A percentile compares a stretch with the other conserved stretches of the same genome.
These are phyloP conservation scores for Quercus bicolor DNA, from an alignment of 306 rosid species.

Conservation along the genomic window DNA sequence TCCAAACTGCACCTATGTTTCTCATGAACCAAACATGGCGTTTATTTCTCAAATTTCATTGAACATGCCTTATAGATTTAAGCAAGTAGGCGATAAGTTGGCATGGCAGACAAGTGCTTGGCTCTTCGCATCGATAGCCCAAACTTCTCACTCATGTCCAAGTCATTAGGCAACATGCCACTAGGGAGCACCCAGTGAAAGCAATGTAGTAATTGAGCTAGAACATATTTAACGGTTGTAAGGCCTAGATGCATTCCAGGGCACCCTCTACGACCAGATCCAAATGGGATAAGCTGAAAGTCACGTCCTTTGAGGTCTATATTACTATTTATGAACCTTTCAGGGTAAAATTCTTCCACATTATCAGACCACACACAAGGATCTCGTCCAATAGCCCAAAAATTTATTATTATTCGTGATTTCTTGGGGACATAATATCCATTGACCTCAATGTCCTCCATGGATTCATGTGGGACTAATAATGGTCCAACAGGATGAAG, in stretches of 20 bases:
- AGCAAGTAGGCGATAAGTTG: slow-evolving; percentile 17
- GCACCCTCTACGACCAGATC: slow-evolving; percentile 40
- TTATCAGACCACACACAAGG: slow-evolving; percentile 34
- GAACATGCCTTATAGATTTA: background rate
- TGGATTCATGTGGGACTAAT: slow-evolving; percentile 25
- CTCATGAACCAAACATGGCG: no score
- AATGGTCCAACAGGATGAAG: slow-evolving; percentile 37
- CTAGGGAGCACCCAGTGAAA: slow-evolving; percentile 38
- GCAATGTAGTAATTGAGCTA: slow-evolving; percentile 44
- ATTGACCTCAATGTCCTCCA: slow-evolving; percentile 21
- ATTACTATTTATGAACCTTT: slow-evolving; percentile 25
- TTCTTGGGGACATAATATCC: slow-evolving; percentile 33
- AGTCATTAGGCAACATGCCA: background rate
- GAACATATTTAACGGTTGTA: background rate
- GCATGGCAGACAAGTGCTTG: slow-evolving; percentile 26
- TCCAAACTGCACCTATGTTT: no score
- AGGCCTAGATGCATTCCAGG: slow-evolving; percentile 46
- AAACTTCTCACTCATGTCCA: slow-evolving; percentile 43
- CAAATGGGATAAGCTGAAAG: slow-evolving; percentile 44
- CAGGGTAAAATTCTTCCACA: slow-evolving; percentile 37
- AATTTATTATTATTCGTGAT: slow-evolving; percentile 27
- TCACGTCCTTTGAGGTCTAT: slow-evolving; percentile 26
- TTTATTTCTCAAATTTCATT: no score
- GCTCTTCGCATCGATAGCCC: slow-evolving; percentile 31
- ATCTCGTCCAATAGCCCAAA: slow-evolving; percentile 41